Base-by-base conservation (phyloP, 2,329 filamentous ascomycete species). In the Emergomyces orientalis region DNA sequence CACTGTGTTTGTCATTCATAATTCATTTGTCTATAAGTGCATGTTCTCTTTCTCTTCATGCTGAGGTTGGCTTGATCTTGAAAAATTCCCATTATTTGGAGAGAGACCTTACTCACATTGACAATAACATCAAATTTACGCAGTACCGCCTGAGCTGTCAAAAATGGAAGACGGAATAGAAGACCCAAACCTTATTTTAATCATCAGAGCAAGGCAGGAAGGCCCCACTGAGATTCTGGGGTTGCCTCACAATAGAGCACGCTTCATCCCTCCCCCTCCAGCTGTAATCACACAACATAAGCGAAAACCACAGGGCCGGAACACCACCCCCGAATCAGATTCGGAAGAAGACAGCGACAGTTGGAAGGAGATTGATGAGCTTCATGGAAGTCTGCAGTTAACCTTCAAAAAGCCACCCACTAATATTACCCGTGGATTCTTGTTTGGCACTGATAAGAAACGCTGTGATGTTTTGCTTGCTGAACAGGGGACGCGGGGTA, bases 121-220 rank as follows among this genome's bases (percentile, higher is more conserved):
- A 32, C 17, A 17, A 17, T 32, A n/a, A 32, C 27, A 54, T 37
- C 17, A 13, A 13, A 25, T 11, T 22, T 25, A 37, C 34, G 13
- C 19, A 22, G 5, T 47, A 11, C 22, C n/a, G n/a, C n/a, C n/a
- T n/a, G 43, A 13, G 1, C 19, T 19, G 5, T 39, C 11, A 14
- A 57, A 27, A 13, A 56, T 39, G 39, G 55, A 27, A 1, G 25
- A 32, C 17, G 8, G 51, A 17, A 25, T 8, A n/a, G 32, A 63
- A 52, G 49, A 63, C 61, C 27, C 30, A 19, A 63, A 63, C 59
- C 51, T 63, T 30, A 56, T 63, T 22, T 34, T 63, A 13, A 57
- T 51, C 22, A 3, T 61, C 2, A 55, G 32, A n/a, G 52, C 37
- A 2, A 30, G 1, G 14, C 1, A 2, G 3, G 30, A 9, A 6